Percentiles rank a stretch among this genome's conserved stretches.
phyloP scores from a whole-genome alignment of 2,329 filamentous ascomycete species.

The Saccharata proteae region DNA sequence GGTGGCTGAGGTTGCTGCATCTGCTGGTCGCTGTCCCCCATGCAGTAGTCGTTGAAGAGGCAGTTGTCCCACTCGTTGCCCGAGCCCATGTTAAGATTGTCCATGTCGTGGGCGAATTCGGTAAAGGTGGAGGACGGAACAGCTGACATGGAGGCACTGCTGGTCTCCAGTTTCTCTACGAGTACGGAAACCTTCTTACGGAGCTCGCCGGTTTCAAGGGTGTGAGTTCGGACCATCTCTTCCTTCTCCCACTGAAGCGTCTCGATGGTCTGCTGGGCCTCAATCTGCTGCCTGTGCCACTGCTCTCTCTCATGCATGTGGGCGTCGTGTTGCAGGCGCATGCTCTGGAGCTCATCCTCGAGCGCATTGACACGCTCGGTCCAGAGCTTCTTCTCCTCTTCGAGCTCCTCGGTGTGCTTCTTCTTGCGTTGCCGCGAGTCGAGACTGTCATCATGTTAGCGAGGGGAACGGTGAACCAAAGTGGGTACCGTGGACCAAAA shows the following conservation, averaged over 20 bases:
- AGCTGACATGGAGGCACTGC: constrained; percentile 31
- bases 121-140: constrained; percentile 51
- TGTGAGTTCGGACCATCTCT: constrained; percentile 78
- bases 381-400: constrained; percentile 92
- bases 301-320: constrained; percentile 47
- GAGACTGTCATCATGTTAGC: constrained; percentile 48
- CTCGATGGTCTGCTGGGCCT: constrained; percentile 63
- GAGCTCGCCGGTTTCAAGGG: constrained; percentile 78
- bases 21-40: constrained; percentile 39
- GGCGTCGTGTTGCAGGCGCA: constrained; percentile 49
- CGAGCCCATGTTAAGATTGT: constrained; percentile 71
- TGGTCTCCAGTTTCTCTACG: constrained; percentile 57
- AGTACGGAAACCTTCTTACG: constrained; percentile 86
- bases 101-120: constrained; percentile 68
- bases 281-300: constrained; percentile 60
- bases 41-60: constrained; percentile 59
- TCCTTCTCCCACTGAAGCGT: constrained; percentile 76
- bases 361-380: constrained; percentile 63
- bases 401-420: constrained; percentile 90
- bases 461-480: constrained; percentile 18
- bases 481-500: constrained; percentile 32
- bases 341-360: constrained; percentile 61
- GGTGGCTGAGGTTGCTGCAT: constrained; percentile 11
- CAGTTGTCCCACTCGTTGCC: constrained; percentile 68
- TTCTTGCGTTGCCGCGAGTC: constrained; percentile 97